Evolutionary conservation across 2,329 filamentous ascomycete species (phyloP).

Genomic region (Grosmannia serpens): DNA sequence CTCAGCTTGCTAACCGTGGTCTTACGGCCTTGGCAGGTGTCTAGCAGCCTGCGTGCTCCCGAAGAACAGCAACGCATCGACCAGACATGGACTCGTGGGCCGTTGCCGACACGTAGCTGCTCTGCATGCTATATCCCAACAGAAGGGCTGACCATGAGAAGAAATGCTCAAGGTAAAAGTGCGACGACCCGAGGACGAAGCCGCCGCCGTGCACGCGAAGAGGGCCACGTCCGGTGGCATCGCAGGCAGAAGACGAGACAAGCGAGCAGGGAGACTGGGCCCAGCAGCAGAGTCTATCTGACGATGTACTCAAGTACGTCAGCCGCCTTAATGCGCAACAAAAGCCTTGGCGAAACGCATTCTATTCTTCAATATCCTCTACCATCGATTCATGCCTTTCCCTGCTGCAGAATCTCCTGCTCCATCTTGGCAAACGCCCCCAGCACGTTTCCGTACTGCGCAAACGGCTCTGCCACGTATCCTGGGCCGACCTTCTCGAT

Average conservation of each 20-base stretch:
- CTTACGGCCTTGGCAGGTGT: conserved; percentile 27
- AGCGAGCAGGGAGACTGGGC: conserved; percentile 64
- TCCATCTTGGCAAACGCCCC: conserved; percentile 71
- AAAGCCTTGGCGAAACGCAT: background rate
- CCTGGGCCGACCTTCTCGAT: conserved; percentile 75
- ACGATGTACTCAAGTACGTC: background rate
- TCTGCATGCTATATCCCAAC: background rate
- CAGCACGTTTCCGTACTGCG: conserved; percentile 66
- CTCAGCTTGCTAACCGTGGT: conserved; percentile 17
- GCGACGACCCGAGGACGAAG: conserved; percentile 70
- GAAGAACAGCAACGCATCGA: conserved; percentile 58
- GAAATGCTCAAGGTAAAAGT: conserved; percentile 79
- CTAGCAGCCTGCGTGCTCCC: conserved; percentile 33
- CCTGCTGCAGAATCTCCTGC: conserved; percentile 43
- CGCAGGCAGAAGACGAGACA: conserved; percentile 58
- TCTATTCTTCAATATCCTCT: background rate
- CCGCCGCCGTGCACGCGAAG: conserved; percentile 73
- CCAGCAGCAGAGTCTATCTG: conserved; percentile 45
- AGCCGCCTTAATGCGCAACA: background rate
- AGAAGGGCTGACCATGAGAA: conserved; percentile 60
- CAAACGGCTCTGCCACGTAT: conserved; percentile 63
- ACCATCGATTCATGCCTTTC: conserved; percentile 7
- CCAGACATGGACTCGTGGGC: conserved; percentile 59
- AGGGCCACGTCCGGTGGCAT: conserved; percentile 62
- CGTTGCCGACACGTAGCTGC: conserved; percentile 21